Evolutionary conservation across 495 filamentous ascomycete genomes (phyloP), one percentile per base, ranked within the genome.

Genomic region (Delitschia confertaspora): DNA sequence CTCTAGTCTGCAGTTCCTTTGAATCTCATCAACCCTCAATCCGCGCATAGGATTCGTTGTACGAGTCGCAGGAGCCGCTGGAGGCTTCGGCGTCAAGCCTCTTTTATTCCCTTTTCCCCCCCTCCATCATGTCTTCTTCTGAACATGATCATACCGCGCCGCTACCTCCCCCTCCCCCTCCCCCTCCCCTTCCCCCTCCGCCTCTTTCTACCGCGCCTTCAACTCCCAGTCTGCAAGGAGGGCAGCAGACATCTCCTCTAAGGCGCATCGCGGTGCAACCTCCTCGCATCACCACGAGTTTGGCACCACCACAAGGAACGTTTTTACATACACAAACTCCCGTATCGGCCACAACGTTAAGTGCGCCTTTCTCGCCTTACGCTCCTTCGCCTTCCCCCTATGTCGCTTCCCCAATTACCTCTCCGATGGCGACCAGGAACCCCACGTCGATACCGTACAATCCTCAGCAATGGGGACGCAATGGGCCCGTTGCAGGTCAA

Each of bases 401-500:
- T 31, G 24, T 47, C 11, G 42, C 59, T 6, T 48, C 53, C 21
- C 47, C 51, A 34, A 32, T 38, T n/a, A 31, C 48, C 19, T 54
- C 56, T 19, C 53, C 56, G 11, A 51, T 61, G 56, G 55, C 57
- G n/a, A 47, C 56, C 40, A 51, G 60, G 47, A 45, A 29, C 29
- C 30, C 50, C 13, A 27, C 59, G 25, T 46, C 47, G 16, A 47
- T 53, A 19, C 51, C 59, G 10, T 67, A 67, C 53, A 64, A 67
- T 49, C 64, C 64, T 8, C 51, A 58, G 39, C 60, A 65, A 54
- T 67, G 64, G 64, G 54, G 57, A 29, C 55, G 58, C 40, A 48
- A 49, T 36, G 51, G 51, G 2, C 44, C 59, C 38, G 16, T 61
- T 22, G 33, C 55, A 37, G 47, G 49, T 22, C 18, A 40, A 45